Evolutionary conservation across 1,284 basidiomycete species (phyloP).

Genomic region (Xanthoconium separans): DNA sequence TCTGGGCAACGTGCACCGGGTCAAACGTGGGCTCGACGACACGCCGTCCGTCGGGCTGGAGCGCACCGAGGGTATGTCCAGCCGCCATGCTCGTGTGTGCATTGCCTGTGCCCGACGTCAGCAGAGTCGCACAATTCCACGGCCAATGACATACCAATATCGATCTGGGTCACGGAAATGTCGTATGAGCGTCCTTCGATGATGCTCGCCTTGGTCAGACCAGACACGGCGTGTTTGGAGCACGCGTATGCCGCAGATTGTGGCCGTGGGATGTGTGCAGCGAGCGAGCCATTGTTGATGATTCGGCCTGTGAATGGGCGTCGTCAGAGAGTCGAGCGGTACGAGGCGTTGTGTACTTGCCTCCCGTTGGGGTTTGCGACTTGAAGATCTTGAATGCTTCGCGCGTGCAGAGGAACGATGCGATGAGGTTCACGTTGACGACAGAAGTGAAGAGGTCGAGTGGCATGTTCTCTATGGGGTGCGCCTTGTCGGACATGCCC

Average conservation of each 20-base stretch:
- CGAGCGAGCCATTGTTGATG: conserved; percentile 83
- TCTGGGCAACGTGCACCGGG: conserved; percentile 66
- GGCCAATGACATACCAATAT: conserved; percentile 57
- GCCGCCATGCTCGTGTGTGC: conserved; percentile 60
- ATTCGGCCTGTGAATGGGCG: conserved; percentile 52
- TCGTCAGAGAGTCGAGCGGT: neutral
- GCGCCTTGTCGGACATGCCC: conserved; percentile 49
- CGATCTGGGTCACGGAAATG: conserved; percentile 78
- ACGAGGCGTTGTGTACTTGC: conserved; percentile 31
- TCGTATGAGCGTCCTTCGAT: conserved; percentile 74
- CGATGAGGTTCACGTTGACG: conserved; percentile 70
- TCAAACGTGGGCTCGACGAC: conserved; percentile 66
- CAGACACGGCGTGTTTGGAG: conserved; percentile 78
- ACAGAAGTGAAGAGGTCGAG: conserved; percentile 62
- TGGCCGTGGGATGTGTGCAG: conserved; percentile 73
- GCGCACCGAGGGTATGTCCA: conserved; percentile 46
- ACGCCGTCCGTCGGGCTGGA: conserved; percentile 68
- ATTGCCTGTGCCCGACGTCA: conserved; percentile 46
- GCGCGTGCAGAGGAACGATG: conserved; percentile 74
- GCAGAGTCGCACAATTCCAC: neutral
- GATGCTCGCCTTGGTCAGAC: conserved; percentile 71
- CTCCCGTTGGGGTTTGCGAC: conserved; percentile 67
- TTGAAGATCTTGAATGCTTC: conserved; percentile 78
- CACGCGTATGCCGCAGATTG: conserved; percentile 66
- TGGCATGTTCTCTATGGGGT: conserved; percentile 64